Evolutionary conservation across 768 basidiomycete species (phyloP).

Genomic region (Tephrocybe sp.): DNA sequence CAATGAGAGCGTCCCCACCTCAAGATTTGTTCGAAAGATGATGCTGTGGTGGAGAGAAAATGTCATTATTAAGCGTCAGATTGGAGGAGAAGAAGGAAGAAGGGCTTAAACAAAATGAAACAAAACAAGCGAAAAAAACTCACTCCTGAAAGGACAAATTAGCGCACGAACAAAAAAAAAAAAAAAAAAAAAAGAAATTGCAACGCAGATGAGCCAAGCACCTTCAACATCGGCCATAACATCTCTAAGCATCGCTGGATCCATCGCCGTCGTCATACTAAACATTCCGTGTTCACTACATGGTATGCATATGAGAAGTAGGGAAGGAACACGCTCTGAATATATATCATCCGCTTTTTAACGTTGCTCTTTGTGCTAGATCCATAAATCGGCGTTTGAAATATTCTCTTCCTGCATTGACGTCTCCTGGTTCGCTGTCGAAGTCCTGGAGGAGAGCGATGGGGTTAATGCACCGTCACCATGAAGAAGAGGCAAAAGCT

Average conservation of each 20-base stretch:
- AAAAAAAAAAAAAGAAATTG: too few relatives aligned
- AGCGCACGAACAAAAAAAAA: conserved; percentile 4
- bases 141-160: conserved; percentile 43
- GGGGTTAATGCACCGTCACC: background rate
- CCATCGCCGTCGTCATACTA: conserved; percentile 88
- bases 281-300: too few relatives aligned
- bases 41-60: conserved; percentile 45
- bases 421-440: conserved; percentile 73
- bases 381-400: conserved; percentile 84
- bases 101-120: conserved; percentile 15
- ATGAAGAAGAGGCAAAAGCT: conserved; percentile 13
- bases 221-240: conserved; percentile 98
- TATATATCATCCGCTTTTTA: conserved; percentile 87
- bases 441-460: conserved; percentile 69
- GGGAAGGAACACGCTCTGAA: conserved; percentile 60
- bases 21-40: conserved; percentile 63
- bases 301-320: too few relatives aligned
- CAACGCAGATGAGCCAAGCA: conserved; percentile 32
- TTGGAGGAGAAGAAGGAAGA: conserved; percentile 17
- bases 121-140: conserved; percentile 38
- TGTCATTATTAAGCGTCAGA: conserved; percentile 29
- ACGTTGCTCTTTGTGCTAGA: conserved; percentile 82
- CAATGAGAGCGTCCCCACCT: too few relatives aligned
- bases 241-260: conserved; percentile 82
- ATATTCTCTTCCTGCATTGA: conserved; percentile 79